Evolutionary conservation across 345 rosid genomes (phyloP).

Genomic region (Barbarea vulgaris): DNA sequence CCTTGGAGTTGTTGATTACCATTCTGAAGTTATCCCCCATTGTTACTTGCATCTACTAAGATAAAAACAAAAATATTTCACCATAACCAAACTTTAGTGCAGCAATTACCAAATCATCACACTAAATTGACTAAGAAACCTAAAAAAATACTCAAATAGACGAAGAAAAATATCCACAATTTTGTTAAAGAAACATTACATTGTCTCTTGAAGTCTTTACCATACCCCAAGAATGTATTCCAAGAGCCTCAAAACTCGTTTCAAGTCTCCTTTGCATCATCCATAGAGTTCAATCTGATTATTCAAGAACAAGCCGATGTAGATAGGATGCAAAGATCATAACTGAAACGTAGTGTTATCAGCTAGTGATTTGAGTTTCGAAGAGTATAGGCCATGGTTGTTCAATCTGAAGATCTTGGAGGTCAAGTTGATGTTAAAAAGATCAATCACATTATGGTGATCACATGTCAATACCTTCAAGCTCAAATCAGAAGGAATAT

Average conservation of each 20-base stretch:
- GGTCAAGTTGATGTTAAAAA: slow-evolving; percentile 60
- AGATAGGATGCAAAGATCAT: slow-evolving; percentile 49
- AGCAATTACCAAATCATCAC: not conserved
- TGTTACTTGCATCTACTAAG: slow-evolving; percentile 74
- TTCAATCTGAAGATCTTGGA: slow-evolving; percentile 61
- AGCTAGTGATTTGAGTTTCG: not conserved
- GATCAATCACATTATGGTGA: slow-evolving; percentile 54
- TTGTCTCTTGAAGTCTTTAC: slow-evolving; percentile 72
- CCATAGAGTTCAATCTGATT: slow-evolving; percentile 51
- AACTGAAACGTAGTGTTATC: slow-evolving; percentile 65
- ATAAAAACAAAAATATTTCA: slow-evolving; percentile 18
- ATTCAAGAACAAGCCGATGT: slow-evolving; percentile 42
- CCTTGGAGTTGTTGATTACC: slow-evolving; percentile 63
- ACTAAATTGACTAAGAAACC: no score
- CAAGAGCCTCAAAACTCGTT: slow-evolving; percentile 66
- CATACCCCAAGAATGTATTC: slow-evolving; percentile 59
- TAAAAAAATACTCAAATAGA: no score
- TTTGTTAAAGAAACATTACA: slow-evolving; percentile 46
- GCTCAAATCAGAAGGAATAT: slow-evolving; percentile 61
- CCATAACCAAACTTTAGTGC: not conserved
- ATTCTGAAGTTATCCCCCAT: slow-evolving; percentile 69
- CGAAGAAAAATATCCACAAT: not conserved
- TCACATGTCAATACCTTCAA: slow-evolving; percentile 61
- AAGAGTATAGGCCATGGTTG: slow-evolving; percentile 41
- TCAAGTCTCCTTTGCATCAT: slow-evolving; percentile 69